Percentiles rank a stretch among this genome's conserved stretches.
Conservation (phyloP, 2,329 filamentous ascomycete genomes). For the Neofusicoccum parvum region DNA sequence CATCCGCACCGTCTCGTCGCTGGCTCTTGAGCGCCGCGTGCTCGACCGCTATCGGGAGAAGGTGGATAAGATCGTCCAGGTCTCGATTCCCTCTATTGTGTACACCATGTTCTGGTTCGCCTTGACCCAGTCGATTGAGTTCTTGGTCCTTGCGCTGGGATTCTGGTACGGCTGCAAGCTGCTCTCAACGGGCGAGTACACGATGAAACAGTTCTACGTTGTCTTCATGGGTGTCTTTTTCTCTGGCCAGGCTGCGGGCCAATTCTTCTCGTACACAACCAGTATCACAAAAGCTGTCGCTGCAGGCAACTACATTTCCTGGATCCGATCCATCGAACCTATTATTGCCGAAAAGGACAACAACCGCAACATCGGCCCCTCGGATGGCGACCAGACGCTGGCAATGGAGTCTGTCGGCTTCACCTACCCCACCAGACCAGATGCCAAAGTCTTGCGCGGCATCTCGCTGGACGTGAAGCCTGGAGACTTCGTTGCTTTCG, state of each 20-base stretch:
- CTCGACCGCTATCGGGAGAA: slow-evolving; percentile 72
- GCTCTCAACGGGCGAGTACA: slow-evolving; percentile 71
- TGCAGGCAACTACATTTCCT: slow-evolving; percentile 60
- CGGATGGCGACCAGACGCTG: slow-evolving; percentile 18
- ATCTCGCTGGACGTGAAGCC: slow-evolving; percentile 74
- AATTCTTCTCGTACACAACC: slow-evolving; percentile 85
- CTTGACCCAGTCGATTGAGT: slow-evolving; percentile 76
- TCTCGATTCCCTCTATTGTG: slow-evolving; percentile 48
- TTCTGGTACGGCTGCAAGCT: slow-evolving; percentile 91
- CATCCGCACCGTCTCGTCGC: slow-evolving; percentile 84
- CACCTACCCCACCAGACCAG: slow-evolving; percentile 86
- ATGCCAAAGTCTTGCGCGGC: slow-evolving; percentile 88
- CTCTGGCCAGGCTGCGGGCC: slow-evolving; percentile 83
- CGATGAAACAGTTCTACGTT: slow-evolving; percentile 84
- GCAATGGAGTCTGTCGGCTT: slow-evolving; percentile 71
- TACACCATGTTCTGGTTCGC: slow-evolving; percentile 78
- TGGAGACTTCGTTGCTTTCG: slow-evolving; percentile 83
- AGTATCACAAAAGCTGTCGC: slow-evolving; percentile 94
- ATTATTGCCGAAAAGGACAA: slow-evolving; percentile 42
- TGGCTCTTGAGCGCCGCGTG: slow-evolving; percentile 82
- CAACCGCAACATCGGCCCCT: slow-evolving; percentile 33
- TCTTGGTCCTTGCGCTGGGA: slow-evolving; percentile 74
- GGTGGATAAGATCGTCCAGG: slow-evolving; percentile 39
- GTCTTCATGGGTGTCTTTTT: slow-evolving; percentile 83
- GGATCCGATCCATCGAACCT: slow-evolving; percentile 43